Base-by-base conservation (phyloP, 345 rosid genomes). In the Limnanthes douglasii region DNA sequence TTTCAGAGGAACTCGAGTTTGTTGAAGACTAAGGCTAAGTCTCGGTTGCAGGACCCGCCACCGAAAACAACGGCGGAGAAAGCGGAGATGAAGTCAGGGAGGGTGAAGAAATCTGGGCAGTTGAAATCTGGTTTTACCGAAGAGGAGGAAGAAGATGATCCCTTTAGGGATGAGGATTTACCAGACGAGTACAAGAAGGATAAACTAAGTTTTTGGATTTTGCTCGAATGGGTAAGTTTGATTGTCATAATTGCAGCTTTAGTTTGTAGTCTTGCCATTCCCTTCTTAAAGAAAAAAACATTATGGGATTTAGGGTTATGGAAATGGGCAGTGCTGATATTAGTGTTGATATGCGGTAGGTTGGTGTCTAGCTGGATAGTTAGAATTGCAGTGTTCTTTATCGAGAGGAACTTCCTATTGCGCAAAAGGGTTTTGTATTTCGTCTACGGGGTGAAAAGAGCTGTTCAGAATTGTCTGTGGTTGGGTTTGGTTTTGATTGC, bases 301-400 rank as follows among this genome's bases (percentile, higher is more conserved):
- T 3, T 65, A 0, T 61, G 72, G 70, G 38, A 65, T 2, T 70
- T 80, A 5, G 26, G 42, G 15, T 25, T 75, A 2, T 80, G 93
- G 93, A 80, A 73, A 56, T 80, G 93, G 93, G 73, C 43, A 37
- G 61, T 68, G 0, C 43, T 80, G 60, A 55, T 73, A 11, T 9
- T 80, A 15, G 93, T 76, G 0, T 53, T 68, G 60, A 69, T 80
- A n/a, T 75, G 77, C 15, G 93, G 83, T 11, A 68, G 93, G 15
- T 37, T 80, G 29, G 74, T 80, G 0, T 72, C 93, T 0, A 67
- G 86, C 7, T 75, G 86, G 86, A 66, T 63, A 1, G 68, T 75
- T 4, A 56, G 62, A 30, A 34, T 80, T 1, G 46, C 51, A 0
- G 93, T 80, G 1, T 72, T 75, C 63, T 59, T 68, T 40, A 46